Conservation (phyloP, 805 yeast genomes). For the Starmerella vitae region DNA sequence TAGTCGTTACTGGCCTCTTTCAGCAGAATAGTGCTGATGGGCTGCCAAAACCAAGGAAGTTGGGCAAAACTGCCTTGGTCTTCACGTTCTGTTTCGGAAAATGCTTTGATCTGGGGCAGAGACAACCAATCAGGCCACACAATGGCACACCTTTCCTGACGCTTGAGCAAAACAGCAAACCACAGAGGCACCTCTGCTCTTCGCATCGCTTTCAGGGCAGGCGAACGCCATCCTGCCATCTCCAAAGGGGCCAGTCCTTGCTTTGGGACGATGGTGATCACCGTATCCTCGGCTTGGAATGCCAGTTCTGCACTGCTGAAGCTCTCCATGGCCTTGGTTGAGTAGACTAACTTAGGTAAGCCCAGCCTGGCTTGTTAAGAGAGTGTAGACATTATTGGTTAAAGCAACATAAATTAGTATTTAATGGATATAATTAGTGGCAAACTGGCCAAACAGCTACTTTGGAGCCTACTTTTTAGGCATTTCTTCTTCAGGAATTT, state of each 20-base stretch:
- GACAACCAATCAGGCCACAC: slow-evolving; percentile 79
- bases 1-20: slow-evolving; percentile 67
- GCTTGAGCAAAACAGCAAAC: slow-evolving; percentile 71
- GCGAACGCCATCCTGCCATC: slow-evolving; percentile 49
- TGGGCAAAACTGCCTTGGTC: slow-evolving; percentile 40
- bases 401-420: too few species aligned
- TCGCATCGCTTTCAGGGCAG: slow-evolving; percentile 52
- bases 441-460: too few species aligned
- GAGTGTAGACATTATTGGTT: too few species aligned
- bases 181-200: slow-evolving; percentile 66
- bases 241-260: slow-evolving; percentile 52
- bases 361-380: too few species aligned
- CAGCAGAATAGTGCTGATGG: slow-evolving; percentile 56
- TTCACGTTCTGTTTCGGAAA: slow-evolving; percentile 53
- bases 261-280: slow-evolving; percentile 62
- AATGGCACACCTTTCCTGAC: slow-evolving; percentile 74
- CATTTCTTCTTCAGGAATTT: too few species aligned
- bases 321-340: too few species aligned
- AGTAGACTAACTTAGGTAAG: too few species aligned
- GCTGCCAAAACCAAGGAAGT: slow-evolving; percentile 85
- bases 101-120: slow-evolving; percentile 37
- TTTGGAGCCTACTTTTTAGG: too few species aligned
- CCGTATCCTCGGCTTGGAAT: slow-evolving; percentile 73
- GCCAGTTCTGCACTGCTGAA: slow-evolving; percentile 44
- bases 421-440: too few species aligned